Base-by-base conservation (phyloP, 2,329 filamentous ascomycete species). In the Knoxdaviesia capensis region DNA sequence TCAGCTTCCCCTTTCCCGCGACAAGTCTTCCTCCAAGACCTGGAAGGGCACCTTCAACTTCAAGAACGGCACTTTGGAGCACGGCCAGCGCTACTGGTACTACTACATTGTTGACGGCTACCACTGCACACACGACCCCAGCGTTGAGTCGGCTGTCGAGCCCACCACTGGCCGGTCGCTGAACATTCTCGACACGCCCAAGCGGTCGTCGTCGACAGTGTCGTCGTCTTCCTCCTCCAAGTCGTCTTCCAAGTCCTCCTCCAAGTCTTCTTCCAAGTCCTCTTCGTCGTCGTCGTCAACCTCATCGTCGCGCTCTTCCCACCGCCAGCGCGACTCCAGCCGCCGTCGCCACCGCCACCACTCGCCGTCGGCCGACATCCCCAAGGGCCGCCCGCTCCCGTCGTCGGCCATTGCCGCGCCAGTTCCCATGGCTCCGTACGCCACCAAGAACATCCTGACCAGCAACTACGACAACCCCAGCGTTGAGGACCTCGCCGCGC, bases 101-200 rank as follows among this genome's bases (percentile, higher is more conserved):
- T 98, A 98, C 77, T 98, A 94, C 73, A 94, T 96, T 77, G 90
- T 96, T 62, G 90, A 98, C 61, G 90, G 90, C 53, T 94, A 94
- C 76, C 87, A 94, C 62, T 80, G 93, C 60, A 87, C 87, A 47
- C 88, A 96, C 72, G 90, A 96, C 66, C 87, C 88, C 52, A 83
- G 82, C 60, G 79, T 86, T 59, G 69, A 81, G 55, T 88, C 80
- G 57, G 92, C 83, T 57, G 80, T 82, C 51, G 90, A 98, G 71
- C 87, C 88, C 58, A 96, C 87, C 60, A 96, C 90, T 44, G 85
- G 87, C 65, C 88, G 90, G 61, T 85, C 87, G 63, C 74, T 98
- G 54, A 98, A 98, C 74, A 84, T 94, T 64, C 84, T 98, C 61
- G 87, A 96, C 61, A 83, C 94, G 47, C 82, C 86, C 59, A 71